Evolutionary conservation across 2,329 filamentous ascomycete species (phyloP), one percentile per base, ranked within the genome.

Genomic region (Rhinocladiella similis): DNA sequence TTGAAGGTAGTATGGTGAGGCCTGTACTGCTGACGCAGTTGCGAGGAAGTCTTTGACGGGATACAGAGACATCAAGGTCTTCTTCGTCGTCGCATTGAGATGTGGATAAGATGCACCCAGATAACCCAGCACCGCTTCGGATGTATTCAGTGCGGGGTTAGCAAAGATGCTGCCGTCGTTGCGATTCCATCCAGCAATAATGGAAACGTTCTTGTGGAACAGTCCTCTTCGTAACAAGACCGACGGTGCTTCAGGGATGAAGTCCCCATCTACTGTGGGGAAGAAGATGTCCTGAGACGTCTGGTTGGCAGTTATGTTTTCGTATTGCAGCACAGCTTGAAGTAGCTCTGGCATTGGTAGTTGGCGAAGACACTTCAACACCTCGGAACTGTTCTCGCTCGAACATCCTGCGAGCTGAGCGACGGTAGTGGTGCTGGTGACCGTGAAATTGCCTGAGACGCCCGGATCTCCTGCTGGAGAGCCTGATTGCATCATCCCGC

Each of bases 401-500:
- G 48, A 35, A 39, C 54, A 56, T 12, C 54, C 54, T 10, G 54
- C 54, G 18, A 56, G 25, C 43, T 48, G 48, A 35, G 54, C 54
- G n/a, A 56, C 54, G n/a, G 48, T 49, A 14, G 48, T 38, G 5
- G 54, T 56, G 49, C 36, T 56, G 12, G 19, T 47, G 42, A 43
- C 20, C 12, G 76, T 79, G 61, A 79, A 79, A 57, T 77, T 78
- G 1, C 74, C 72, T 3, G 73, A 74, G 56, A 79, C 79, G 2
- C 79, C 80, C 1, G 77, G 78, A 64, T 83, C 82, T 1, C 83
- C 73, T 1, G 74, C 73, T 57, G 79, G 77, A 56, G 74, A 78
- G 57, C 80, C 68, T 50, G 73, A 75, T 42, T 59, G 47, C 49
- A 59, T 54, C 36, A 81, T 79, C 4, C 67, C 76, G 48, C 73